These are phyloP conservation scores for Trametes punicea DNA, from an alignment of 768 basidiomycete species.

Conservation along the genomic window DNA sequence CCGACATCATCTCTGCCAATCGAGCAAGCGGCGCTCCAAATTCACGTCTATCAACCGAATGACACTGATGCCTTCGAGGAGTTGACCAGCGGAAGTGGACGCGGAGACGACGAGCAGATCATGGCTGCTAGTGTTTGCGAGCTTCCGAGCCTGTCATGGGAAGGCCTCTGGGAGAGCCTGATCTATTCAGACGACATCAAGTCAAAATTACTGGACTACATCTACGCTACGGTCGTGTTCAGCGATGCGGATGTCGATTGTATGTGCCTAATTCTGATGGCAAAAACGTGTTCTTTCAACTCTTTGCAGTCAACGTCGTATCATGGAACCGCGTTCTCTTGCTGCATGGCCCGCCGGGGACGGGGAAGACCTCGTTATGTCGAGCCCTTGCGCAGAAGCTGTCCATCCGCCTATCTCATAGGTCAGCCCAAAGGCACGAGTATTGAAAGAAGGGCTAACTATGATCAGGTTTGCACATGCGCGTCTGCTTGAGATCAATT, in stretches of 20 bases:
- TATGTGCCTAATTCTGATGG: slow-evolving; percentile 35
- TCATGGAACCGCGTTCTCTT: slow-evolving; percentile 96
- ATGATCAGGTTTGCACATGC: slow-evolving; percentile 72
- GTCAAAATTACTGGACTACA: slow-evolving; percentile 84
- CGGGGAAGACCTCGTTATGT: slow-evolving; percentile 95
- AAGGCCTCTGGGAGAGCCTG: slow-evolving; percentile 91
- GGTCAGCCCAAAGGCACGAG: slow-evolving; percentile 56
- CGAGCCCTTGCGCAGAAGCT: slow-evolving; percentile 94
- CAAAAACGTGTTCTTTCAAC: neutral
- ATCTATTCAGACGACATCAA: slow-evolving; percentile 87
- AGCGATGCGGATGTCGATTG: slow-evolving; percentile 86
- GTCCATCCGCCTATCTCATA: slow-evolving; percentile 81
- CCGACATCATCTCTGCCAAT: slow-evolving; percentile 46
- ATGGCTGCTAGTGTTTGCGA: slow-evolving; percentile 90
- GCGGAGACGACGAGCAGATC: slow-evolving; percentile 65
- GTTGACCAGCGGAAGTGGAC: slow-evolving; percentile 50
- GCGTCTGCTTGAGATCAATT: slow-evolving; percentile 94
- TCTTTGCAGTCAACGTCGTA: slow-evolving; percentile 73
- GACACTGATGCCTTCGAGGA: slow-evolving; percentile 70
- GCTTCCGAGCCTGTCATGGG: slow-evolving; percentile 77
- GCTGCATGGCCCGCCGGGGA: slow-evolving; percentile 95
- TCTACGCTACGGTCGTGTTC: slow-evolving; percentile 90
- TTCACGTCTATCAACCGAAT: slow-evolving; percentile 86
- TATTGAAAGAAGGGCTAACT: neutral
- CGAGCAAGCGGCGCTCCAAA: slow-evolving; percentile 61